Evolutionary conservation across 805 yeast genomes (phyloP).

Genomic region (Sungouiella blattae): DNA sequence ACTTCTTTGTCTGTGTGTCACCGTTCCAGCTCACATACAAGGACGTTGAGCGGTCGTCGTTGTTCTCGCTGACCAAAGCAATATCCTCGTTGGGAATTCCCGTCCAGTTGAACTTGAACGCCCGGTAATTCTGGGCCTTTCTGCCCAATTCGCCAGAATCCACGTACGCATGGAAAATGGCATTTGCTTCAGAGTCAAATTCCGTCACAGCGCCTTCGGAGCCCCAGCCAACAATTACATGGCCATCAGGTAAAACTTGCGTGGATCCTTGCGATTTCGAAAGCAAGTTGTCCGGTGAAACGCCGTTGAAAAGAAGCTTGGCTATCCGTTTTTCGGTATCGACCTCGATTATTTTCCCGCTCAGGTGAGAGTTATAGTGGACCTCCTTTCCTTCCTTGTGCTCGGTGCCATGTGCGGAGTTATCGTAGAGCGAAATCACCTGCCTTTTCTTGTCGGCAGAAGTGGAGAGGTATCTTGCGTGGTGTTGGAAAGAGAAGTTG

Average conservation of each 20-base stretch:
- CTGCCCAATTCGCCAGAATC: slow-evolving; percentile 27
- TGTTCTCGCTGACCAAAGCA: slow-evolving; percentile 20
- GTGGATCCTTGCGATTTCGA: slow-evolving; percentile 32
- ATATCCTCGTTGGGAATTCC: slow-evolving; percentile 31
- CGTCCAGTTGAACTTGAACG: slow-evolving; percentile 32
- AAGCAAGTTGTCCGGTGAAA: slow-evolving; percentile 21
- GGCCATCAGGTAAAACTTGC: slow-evolving; percentile 29
- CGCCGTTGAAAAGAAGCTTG: slow-evolving; percentile 20
- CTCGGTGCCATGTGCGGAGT: slow-evolving; percentile 35
- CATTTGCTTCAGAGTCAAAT: slow-evolving; percentile 22
- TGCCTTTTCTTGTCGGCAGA: slow-evolving; percentile 22
- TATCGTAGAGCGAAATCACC: slow-evolving; percentile 33
- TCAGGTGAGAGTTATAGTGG: slow-evolving; percentile 20
- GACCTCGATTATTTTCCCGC: slow-evolving; percentile 34
- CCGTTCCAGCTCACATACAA: slow-evolving; percentile 38
- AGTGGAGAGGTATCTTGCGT: slow-evolving; percentile 26
- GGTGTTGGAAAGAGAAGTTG: slow-evolving; percentile 35
- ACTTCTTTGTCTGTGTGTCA: slow-evolving; percentile 29
- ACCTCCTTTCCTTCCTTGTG: slow-evolving; percentile 24
- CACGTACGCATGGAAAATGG: slow-evolving; percentile 28
- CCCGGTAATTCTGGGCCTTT: slow-evolving; percentile 31
- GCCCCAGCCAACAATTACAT: slow-evolving; percentile 37
- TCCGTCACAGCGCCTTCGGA: slow-evolving; percentile 39
- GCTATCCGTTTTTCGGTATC: slow-evolving; percentile 25
- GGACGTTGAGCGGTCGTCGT: slow-evolving; percentile 14